These are phyloP conservation scores for Pyrus communis DNA, from an alignment of 306 rosid species.

Conservation along the genomic window DNA sequence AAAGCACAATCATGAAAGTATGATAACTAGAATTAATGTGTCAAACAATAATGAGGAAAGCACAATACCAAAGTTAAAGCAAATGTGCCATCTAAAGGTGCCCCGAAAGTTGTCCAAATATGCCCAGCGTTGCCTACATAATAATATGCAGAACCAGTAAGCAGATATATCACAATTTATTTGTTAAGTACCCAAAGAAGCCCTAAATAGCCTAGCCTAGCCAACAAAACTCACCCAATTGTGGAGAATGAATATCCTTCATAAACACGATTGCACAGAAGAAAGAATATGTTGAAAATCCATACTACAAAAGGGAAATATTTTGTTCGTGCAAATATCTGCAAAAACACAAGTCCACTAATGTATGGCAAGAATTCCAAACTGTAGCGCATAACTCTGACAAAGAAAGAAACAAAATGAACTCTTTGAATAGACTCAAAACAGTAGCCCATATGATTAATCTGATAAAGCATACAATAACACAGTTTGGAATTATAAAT, in stretches of 20 bases:
- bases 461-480: background rate
- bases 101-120: slow-evolving; percentile 76
- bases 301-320: slow-evolving; percentile 58
- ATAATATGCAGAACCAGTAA: slow-evolving; percentile 12
- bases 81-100: slow-evolving; percentile 94
- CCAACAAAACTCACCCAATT: slow-evolving; percentile 65
- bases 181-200: slow-evolving; percentile 10
- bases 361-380: slow-evolving; percentile 6
- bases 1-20: background rate
- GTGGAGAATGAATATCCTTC: slow-evolving; percentile 80
- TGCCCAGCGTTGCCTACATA: slow-evolving; percentile 55
- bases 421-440: background rate
- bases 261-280: slow-evolving; percentile 76
- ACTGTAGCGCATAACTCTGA: background rate
- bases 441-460: too few relatives aligned
- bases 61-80: slow-evolving; percentile 83
- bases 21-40: slow-evolving; percentile 6
- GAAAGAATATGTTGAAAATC: slow-evolving; percentile 82
- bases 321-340: slow-evolving; percentile 62
- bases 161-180: slow-evolving; percentile 8
- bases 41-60: slow-evolving; percentile 5
- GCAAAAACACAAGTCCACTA: slow-evolving; percentile 25
- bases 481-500: background rate
- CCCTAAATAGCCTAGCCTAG: background rate
- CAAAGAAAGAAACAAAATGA: background rate